phyloP scores from a whole-genome alignment of 2,329 filamentous ascomycete species.

The Hypoxylon sp. region DNA sequence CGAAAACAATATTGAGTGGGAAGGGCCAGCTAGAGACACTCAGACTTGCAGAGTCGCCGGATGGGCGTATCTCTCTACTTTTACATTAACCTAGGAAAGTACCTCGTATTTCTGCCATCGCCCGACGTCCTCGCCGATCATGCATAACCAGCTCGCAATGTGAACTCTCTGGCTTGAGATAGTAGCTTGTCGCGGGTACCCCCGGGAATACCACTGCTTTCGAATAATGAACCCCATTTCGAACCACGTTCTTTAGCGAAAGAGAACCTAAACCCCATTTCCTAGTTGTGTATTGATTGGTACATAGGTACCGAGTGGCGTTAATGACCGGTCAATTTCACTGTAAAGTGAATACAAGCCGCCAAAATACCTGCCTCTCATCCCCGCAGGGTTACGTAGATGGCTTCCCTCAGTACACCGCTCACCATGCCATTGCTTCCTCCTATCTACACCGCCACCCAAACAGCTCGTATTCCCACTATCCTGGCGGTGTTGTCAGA shows the following conservation, averaged over 20 bases:
- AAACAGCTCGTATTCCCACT: neutral
- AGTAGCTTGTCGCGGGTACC: neutral
- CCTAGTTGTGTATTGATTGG: neutral
- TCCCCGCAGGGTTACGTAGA: neutral
- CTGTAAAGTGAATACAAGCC: neutral
- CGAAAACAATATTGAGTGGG: too few relatives aligned
- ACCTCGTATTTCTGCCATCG: neutral
- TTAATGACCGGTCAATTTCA: neutral
- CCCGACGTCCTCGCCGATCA: neutral
- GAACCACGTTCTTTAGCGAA: neutral
- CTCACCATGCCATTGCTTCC: neutral
- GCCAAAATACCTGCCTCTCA: conserved; percentile 7
- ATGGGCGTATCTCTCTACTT: neutral
- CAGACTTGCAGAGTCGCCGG: too few relatives aligned
- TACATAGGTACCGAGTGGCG: neutral
- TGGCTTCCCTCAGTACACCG: neutral
- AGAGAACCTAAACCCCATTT: neutral
- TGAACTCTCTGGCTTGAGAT: neutral
- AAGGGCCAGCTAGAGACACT: too few relatives aligned
- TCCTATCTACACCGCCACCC: conserved; percentile 9
- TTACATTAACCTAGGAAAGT: neutral
- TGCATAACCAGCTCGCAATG: neutral
- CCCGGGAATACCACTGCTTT: neutral
- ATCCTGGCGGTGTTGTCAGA: neutral
- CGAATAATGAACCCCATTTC: neutral